Conservation (phyloP, 768 basidiomycete genomes). For the Hygrocybe punicea region DNA sequence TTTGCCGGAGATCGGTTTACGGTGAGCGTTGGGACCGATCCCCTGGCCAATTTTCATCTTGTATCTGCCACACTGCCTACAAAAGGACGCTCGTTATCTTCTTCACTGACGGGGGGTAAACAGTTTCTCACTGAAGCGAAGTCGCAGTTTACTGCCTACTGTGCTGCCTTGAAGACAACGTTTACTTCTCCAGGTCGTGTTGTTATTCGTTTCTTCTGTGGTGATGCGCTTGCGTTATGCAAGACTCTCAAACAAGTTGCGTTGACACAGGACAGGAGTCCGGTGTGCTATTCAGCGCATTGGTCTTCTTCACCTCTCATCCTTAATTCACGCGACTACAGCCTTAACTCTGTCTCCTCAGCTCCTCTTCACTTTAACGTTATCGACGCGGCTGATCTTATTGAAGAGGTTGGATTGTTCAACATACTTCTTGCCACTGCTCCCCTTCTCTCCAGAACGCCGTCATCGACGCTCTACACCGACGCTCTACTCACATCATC, state of each 20-base stretch:
- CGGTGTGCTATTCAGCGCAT: background rate
- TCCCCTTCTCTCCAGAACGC: conserved; percentile 35
- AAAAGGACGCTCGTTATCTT: too few species aligned
- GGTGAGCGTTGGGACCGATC: conserved; percentile 46
- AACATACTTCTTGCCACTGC: conserved; percentile 40
- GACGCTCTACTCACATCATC: conserved; percentile 36
- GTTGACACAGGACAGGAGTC: background rate
- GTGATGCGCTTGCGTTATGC: conserved; percentile 41
- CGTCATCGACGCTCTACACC: conserved; percentile 39
- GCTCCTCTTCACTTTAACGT: conserved; percentile 42
- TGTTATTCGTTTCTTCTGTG: conserved; percentile 40
- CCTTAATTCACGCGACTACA: background rate
- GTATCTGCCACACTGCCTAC: too few species aligned
- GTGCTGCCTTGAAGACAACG: background rate
- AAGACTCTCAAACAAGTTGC: conserved; percentile 29
- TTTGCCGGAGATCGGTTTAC: conserved; percentile 36
- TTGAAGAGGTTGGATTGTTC: conserved; percentile 45
- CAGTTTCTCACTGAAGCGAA: conserved; percentile 13
- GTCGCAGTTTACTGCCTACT: background rate
- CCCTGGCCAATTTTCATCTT: conserved; percentile 7
- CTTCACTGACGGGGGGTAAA: conserved; percentile 22
- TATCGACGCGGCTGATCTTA: conserved; percentile 52
- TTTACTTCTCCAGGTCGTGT: conserved; percentile 9
- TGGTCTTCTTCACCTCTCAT: background rate
- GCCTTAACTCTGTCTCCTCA: background rate